A percentile compares a stretch with the other conserved stretches of the same genome.
phyloP scores from a whole-genome alignment of 805 yeast genomes.

The Starmerella vaccinii region DNA sequence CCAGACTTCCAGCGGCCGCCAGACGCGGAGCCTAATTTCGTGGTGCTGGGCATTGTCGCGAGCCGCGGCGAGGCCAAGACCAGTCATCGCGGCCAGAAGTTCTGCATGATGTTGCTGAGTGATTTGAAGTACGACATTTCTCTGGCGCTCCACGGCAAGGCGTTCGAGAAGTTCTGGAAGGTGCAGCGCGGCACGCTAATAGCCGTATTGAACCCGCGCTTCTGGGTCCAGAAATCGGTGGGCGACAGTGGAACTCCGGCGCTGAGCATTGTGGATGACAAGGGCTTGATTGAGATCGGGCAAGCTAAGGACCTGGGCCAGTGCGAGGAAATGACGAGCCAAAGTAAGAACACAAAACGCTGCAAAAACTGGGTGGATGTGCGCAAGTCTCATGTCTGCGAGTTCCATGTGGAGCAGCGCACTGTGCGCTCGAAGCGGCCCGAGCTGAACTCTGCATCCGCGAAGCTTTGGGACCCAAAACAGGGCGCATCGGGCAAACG shows the following conservation, averaged over 20 bases:
- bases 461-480: conserved; percentile 46
- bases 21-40: conserved; percentile 54
- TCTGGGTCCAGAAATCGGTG: conserved; percentile 30
- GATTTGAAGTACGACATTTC: conserved; percentile 54
- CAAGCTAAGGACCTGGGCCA: conserved; percentile 53
- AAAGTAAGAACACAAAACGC: conserved; percentile 32
- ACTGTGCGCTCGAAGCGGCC: conserved; percentile 49
- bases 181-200: conserved; percentile 63
- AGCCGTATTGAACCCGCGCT: conserved; percentile 62
- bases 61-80: conserved; percentile 45
- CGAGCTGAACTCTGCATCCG: conserved; percentile 57
- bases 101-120: conserved; percentile 51
- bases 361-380: conserved; percentile 57
- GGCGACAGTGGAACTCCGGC: conserved; percentile 33
- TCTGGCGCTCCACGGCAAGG: conserved; percentile 53
- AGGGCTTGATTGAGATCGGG: conserved; percentile 64
- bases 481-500: conserved; percentile 29
- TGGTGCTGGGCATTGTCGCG: conserved; percentile 60
- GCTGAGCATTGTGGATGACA: conserved; percentile 42
- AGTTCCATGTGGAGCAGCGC: conserved; percentile 56
- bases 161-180: conserved; percentile 64
- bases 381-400: conserved; percentile 48
- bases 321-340: conserved; percentile 42
- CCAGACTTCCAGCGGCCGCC: conserved; percentile 61
- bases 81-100: conserved; percentile 38